Evolutionary conservation across 345 rosid genomes (phyloP).

Genomic region (Salix caprea): DNA sequence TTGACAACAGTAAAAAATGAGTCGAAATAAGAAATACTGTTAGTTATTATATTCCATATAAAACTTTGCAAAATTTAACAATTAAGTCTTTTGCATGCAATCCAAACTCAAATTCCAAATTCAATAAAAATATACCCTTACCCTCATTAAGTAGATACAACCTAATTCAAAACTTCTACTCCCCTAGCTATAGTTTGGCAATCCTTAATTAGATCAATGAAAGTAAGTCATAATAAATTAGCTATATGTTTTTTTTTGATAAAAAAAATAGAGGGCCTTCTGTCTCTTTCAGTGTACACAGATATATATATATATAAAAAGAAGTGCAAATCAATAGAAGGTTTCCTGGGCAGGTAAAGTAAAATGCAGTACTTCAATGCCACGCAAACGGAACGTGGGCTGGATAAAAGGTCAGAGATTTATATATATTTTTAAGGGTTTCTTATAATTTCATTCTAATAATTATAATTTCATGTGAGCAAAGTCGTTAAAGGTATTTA

Average conservation of each 20-base stretch:
- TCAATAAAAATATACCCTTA: too few species aligned
- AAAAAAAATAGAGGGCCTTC: too few species aligned
- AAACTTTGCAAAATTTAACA: too few species aligned
- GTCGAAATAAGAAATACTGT: too few species aligned
- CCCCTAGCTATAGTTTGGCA: neutral
- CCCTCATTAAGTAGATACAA: neutral
- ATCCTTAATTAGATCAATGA: neutral
- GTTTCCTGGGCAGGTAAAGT: neutral
- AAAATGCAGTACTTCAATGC: neutral
- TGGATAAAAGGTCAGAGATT: neutral
- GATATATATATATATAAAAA: neutral
- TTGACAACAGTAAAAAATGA: too few species aligned
- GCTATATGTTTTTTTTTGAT: too few species aligned
- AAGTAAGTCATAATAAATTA: too few species aligned
- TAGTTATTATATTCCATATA: too few species aligned
- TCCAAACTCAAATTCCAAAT: too few species aligned
- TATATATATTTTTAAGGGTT: neutral
- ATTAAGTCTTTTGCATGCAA: too few species aligned
- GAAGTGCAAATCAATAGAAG: neutral
- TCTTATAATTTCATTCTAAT: neutral
- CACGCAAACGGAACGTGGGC: neutral
- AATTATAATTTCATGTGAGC: neutral
- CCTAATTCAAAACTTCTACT: neutral
- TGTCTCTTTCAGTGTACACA: neutral
- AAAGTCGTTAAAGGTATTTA: neutral